Evolutionary conservation across 164 flowering plant genomes (phyloP).

Genomic region (Brasenia schreberi): DNA sequence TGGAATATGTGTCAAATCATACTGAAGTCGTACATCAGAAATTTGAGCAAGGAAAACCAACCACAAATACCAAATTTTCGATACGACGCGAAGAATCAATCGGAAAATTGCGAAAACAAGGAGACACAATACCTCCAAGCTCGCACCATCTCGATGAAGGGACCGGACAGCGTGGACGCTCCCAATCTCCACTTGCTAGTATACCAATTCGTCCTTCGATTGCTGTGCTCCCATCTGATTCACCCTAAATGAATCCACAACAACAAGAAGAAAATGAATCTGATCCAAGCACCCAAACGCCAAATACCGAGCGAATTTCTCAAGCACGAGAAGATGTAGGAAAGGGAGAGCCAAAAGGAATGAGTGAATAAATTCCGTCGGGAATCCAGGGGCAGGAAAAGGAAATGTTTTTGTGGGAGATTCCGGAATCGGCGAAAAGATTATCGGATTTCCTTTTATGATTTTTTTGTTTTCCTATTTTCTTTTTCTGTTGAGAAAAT

Average conservation of each 20-base stretch:
- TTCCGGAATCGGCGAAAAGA: background rate
- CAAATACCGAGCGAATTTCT: background rate
- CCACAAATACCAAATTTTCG: background rate
- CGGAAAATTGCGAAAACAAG: background rate
- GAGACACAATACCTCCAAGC: conserved; percentile 40
- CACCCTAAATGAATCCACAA: background rate
- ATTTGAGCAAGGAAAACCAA: no score
- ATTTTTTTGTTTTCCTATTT: no score
- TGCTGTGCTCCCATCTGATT: conserved; percentile 44
- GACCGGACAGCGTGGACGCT: conserved; percentile 41
- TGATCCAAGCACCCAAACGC: background rate
- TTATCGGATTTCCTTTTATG: no score
- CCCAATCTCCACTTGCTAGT: conserved; percentile 40
- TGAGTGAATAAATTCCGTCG: background rate
- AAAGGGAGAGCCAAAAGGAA: background rate
- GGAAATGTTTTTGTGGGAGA: background rate
- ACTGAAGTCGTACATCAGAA: no score
- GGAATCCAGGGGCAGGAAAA: background rate
- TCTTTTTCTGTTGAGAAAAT: no score
- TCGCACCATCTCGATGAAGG: conserved; percentile 44
- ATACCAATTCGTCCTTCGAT: conserved; percentile 53
- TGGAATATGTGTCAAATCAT: no score
- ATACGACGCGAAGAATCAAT: background rate
- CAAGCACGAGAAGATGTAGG: background rate
- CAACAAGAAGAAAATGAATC: background rate